Conservation (phyloP, 345 rosid species). For the Aethionema arabicum region DNA sequence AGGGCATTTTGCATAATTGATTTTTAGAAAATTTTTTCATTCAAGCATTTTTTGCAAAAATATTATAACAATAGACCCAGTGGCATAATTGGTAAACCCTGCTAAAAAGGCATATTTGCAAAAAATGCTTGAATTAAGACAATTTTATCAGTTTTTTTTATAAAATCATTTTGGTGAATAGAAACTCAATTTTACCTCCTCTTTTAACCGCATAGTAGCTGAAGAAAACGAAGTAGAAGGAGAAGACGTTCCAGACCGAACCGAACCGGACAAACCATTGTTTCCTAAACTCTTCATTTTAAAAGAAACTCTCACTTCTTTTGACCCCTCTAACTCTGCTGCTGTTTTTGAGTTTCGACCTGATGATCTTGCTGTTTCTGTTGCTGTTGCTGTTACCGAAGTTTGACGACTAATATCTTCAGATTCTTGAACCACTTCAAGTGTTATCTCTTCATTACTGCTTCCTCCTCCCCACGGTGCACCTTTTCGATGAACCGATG, state of each 20-base stretch:
- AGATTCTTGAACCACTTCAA: slow-evolving; percentile 67
- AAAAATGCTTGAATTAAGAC: too few species aligned
- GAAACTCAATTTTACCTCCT: background rate
- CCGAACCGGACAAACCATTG: slow-evolving; percentile 20
- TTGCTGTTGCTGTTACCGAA: slow-evolving; percentile 3
- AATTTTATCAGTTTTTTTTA: too few species aligned
- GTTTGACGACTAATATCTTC: slow-evolving; percentile 32
- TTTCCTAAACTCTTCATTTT: slow-evolving; percentile 32
- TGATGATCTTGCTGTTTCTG: background rate
- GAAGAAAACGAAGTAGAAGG: slow-evolving; percentile 30
- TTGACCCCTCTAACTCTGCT: slow-evolving; percentile 22
- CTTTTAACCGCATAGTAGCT: slow-evolving; percentile 29
- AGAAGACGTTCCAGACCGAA: slow-evolving; percentile 17
- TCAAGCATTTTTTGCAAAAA: too few species aligned
- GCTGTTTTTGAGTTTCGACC: background rate
- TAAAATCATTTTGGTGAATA: too few species aligned
- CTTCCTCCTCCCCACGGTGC: slow-evolving; percentile 15
- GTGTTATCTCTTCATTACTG: slow-evolving; percentile 46
- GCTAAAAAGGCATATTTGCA: too few species aligned
- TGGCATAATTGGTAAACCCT: too few species aligned
- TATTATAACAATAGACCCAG: too few species aligned
- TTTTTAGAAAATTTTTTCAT: too few species aligned
- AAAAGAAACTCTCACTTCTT: slow-evolving; percentile 61
- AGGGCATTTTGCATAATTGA: too few species aligned
- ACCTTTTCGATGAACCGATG: background rate